These are phyloP conservation scores for Melanopsichium pennsylvanicum DNA, from an alignment of 1,284 basidiomycete genomes.

Conservation along the genomic window DNA sequence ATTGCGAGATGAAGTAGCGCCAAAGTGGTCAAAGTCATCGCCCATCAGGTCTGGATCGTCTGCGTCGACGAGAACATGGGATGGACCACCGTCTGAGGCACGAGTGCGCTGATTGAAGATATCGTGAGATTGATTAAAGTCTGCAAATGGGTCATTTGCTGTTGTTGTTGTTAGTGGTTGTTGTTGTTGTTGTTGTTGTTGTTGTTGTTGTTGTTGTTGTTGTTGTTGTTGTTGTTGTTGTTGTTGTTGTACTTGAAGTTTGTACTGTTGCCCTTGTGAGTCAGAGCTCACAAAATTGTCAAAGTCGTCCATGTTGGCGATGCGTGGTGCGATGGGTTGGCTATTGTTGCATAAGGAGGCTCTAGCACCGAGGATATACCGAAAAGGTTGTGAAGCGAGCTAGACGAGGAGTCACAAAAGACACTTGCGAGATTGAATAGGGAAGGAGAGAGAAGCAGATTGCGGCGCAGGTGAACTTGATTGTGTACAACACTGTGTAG, in stretches of 20 bases:
- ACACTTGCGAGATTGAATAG: too few relatives aligned
- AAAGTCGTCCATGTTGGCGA: slow-evolving; percentile 54
- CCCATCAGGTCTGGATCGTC: slow-evolving; percentile 61
- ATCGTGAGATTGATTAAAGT: slow-evolving; percentile 30
- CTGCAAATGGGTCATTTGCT: slow-evolving; percentile 28
- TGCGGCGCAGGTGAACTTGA: background rate
- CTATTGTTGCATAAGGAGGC: slow-evolving; percentile 1
- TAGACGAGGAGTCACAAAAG: too few relatives aligned
- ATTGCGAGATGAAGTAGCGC: slow-evolving; percentile 14
- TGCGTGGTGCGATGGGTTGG: background rate
- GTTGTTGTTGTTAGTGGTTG: slow-evolving; percentile 1
- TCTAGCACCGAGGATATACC: background rate
- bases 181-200: too few relatives aligned
- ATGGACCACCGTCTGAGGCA: slow-evolving; percentile 16
- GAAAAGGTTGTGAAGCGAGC: too few relatives aligned
- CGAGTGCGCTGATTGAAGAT: slow-evolving; percentile 7
- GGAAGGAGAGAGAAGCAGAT: too few relatives aligned
- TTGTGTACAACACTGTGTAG: too few relatives aligned
- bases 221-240: too few relatives aligned
- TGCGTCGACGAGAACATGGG: slow-evolving; percentile 60
- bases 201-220: background rate
- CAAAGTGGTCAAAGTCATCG: slow-evolving; percentile 32
- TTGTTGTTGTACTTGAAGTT: background rate
- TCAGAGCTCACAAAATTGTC: slow-evolving; percentile 50
- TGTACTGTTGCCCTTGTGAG: too few relatives aligned